Conservation (phyloP, 108 stramenopile genomes). For the Skeletonema marinoi region DNA sequence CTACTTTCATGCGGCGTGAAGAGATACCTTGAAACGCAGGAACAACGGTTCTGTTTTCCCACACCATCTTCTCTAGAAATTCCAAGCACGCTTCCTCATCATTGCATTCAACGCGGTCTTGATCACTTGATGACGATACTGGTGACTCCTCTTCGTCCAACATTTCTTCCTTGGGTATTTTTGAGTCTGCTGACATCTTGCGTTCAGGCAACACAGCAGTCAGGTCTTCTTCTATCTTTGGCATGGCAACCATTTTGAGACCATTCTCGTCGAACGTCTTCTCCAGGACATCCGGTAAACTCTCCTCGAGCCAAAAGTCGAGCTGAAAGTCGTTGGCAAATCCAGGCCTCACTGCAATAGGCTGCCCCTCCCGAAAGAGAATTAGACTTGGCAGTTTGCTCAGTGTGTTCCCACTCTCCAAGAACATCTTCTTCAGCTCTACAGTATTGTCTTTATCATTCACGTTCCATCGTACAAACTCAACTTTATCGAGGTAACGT, state of each 20-base stretch:
- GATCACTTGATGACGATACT: not conserved
- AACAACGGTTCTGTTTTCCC: conserved; percentile 33
- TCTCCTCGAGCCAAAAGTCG: conserved; percentile 40
- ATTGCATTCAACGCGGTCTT: conserved; percentile 9
- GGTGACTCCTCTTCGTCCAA: not conserved
- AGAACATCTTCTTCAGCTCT: conserved; percentile 18
- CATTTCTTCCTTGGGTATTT: not conserved
- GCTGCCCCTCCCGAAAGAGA: conserved; percentile 26
- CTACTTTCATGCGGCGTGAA: not conserved
- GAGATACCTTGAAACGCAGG: conserved; percentile 26
- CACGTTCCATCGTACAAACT: conserved; percentile 45
- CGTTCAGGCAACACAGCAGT: not conserved
- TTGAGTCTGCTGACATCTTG: not conserved
- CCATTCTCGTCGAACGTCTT: conserved; percentile 44
- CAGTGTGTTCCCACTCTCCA: conserved; percentile 22
- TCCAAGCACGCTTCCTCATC: conserved; percentile 10
- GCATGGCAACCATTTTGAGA: not conserved
- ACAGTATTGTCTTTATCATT: conserved; percentile 33
- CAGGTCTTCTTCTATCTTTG: not conserved
- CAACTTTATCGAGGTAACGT: conserved; percentile 26
- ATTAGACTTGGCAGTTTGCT: conserved; percentile 36
- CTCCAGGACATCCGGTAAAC: conserved; percentile 38
- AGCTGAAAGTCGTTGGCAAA: conserved; percentile 43
- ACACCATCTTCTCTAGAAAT: conserved; percentile 10
- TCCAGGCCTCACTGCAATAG: conserved; percentile 33